These are phyloP conservation scores for Phytophthora tentaculata DNA, from an alignment of 352 stramenopile species.

Conservation along the genomic window DNA sequence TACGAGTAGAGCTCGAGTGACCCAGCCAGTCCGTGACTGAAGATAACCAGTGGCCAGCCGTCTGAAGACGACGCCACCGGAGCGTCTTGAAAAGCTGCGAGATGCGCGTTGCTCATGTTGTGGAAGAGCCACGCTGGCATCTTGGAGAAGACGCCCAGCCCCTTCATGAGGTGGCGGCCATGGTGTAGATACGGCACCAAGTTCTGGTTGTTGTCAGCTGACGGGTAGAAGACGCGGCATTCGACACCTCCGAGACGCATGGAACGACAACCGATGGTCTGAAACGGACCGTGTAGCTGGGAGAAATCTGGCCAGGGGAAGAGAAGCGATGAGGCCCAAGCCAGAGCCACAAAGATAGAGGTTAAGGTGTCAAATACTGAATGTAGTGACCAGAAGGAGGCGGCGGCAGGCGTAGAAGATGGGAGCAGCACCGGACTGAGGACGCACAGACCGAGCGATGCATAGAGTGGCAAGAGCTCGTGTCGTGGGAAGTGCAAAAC, in stretches of 20 bases:
- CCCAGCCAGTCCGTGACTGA: constrained; percentile 66
- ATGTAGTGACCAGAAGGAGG: constrained; percentile 8
- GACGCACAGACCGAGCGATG: constrained; percentile 21
- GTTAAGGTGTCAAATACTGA: constrained; percentile 12
- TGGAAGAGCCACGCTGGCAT: constrained; percentile 63
- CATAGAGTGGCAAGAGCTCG: constrained; percentile 44
- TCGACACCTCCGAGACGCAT: constrained; percentile 55
- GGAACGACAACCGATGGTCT: constrained; percentile 52
- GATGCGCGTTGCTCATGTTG: constrained; percentile 54
- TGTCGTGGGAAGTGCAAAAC: constrained; percentile 38
- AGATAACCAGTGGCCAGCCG: constrained; percentile 64
- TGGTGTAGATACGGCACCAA: constrained; percentile 52
- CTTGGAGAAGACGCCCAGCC: constrained; percentile 54
- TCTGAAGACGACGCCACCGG: constrained; percentile 32
- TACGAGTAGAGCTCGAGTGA: constrained; percentile 69
- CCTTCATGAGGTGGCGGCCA: constrained; percentile 56
- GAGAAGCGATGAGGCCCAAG: constrained; percentile 40
- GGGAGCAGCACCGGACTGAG: not conserved
- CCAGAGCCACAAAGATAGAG: constrained; percentile 21
- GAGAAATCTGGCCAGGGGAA: constrained; percentile 68
- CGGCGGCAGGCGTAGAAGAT: constrained; percentile 9
- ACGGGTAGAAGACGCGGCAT: constrained; percentile 74
- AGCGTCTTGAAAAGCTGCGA: constrained; percentile 50
- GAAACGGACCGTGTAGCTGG: constrained; percentile 42
- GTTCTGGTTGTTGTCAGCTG: constrained; percentile 13